Evolutionary conservation across 139 green algal genomes (phyloP).

Genomic region (Chlorokybus atmophyticus): DNA sequence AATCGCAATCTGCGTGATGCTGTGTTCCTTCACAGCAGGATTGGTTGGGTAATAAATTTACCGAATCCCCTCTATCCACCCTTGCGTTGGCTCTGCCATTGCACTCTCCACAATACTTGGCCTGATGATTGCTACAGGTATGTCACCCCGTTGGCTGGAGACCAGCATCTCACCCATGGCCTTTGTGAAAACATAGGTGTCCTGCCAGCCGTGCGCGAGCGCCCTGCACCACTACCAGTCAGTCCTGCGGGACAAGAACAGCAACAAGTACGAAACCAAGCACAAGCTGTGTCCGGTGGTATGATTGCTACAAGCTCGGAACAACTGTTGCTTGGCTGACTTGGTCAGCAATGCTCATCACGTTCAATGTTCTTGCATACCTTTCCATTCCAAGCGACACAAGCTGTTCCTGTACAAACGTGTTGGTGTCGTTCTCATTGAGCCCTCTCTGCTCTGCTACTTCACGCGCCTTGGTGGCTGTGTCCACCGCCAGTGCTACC

Average conservation of each 20-base stretch:
- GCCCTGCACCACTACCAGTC: no score
- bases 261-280: no score
- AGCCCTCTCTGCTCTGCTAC: not conserved
- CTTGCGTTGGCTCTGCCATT: slow-evolving; percentile 11
- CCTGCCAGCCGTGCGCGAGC: slow-evolving; percentile 22
- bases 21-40: no score
- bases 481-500: slow-evolving; percentile 2
- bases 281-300: no score
- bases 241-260: no score
- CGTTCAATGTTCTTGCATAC: no score
- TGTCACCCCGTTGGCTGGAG: not conserved
- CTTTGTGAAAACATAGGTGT: slow-evolving; percentile 31
- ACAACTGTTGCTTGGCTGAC: no score
- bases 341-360: no score
- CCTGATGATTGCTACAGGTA: slow-evolving; percentile 15
- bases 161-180: slow-evolving; percentile 29
- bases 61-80: slow-evolving; percentile 31
- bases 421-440: slow-evolving; percentile 3
- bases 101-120: slow-evolving; percentile 29
- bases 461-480: not conserved
- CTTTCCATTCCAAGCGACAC: slow-evolving; percentile 13
- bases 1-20: no score
- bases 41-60: no score
- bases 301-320: no score
- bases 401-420: slow-evolving; percentile 7